Conservation (phyloP, 345 rosid species). For the Eucalyptus regnans region DNA sequence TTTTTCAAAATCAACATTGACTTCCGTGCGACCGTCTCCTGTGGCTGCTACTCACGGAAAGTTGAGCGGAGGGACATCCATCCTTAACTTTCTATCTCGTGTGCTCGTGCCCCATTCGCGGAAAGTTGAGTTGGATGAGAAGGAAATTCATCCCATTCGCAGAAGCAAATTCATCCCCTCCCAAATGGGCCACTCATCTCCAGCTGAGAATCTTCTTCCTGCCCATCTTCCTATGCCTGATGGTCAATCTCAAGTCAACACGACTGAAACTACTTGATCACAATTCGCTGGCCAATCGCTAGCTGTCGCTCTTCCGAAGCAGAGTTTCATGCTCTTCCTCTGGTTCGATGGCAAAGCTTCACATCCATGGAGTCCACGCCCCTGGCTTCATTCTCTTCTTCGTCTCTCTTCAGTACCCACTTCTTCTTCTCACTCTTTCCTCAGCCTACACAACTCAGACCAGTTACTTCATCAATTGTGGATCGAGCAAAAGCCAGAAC, state of each 20-base stretch:
- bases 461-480: conserved; percentile 14
- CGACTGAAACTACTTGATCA: neutral
- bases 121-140: neutral
- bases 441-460: neutral
- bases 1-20: too few species aligned
- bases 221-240: neutral
- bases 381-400: neutral
- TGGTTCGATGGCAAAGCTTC: neutral
- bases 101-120: neutral
- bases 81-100: too few species aligned
- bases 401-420: neutral
- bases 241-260: neutral
- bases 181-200: neutral
- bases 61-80: too few species aligned
- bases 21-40: too few species aligned
- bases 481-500: neutral
- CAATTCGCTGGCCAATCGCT: neutral
- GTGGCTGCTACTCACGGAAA: too few species aligned
- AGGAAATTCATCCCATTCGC: neutral
- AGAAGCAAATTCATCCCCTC: neutral
- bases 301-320: neutral
- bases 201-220: neutral
- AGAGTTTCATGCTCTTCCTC: neutral
- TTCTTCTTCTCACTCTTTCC: neutral
- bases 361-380: neutral